phyloP scores from a whole-genome alignment of 2,329 filamentous ascomycete genomes.

The Fonsecaea multimorphosa region DNA sequence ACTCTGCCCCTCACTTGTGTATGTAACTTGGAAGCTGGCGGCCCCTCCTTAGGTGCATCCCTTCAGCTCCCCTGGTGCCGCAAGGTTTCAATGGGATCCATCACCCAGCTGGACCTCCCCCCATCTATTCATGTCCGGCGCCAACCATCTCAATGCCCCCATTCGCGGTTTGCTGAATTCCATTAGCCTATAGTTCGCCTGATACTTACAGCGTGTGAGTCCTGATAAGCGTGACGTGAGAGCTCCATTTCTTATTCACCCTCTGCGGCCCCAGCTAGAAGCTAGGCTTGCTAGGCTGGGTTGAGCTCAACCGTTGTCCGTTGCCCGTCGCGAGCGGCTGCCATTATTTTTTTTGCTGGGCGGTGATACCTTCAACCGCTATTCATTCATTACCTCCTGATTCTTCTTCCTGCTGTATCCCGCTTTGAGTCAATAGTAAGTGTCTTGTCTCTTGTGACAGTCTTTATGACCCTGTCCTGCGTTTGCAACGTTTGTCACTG shows the following conservation, averaged over 20 bases:
- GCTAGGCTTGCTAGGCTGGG: constrained; percentile 17
- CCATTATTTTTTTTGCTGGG: constrained; percentile 30
- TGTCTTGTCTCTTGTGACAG: not conserved
- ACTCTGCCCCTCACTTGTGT: constrained; percentile 1
- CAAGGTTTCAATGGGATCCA: constrained; percentile 13
- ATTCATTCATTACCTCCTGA: constrained; percentile 2
- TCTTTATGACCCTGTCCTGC: not conserved
- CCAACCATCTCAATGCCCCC: constrained; percentile 10
- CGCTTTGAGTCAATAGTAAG: constrained; percentile 10
- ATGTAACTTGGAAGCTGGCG: constrained; percentile 7
- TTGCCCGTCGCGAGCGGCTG: not conserved
- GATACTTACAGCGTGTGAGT: constrained; percentile 6
- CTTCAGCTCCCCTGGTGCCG: constrained; percentile 14
- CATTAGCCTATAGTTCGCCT: constrained; percentile 11
- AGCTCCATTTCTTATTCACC: constrained; percentile 27
- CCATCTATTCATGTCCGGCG: constrained; percentile 15
- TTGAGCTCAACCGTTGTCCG: constrained; percentile 26
- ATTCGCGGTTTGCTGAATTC: constrained; percentile 18
- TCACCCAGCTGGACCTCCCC: not conserved
- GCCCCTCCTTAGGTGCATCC: too few species aligned
- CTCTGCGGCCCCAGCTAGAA: not conserved
- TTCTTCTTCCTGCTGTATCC: constrained; percentile 1
- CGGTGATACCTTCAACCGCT: constrained; percentile 22
- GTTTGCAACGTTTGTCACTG: constrained; percentile 18
- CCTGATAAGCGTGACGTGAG: constrained; percentile 36